phyloP scores from a whole-genome alignment of 2,329 filamentous ascomycete species.

The Epichloe gansuensis region DNA sequence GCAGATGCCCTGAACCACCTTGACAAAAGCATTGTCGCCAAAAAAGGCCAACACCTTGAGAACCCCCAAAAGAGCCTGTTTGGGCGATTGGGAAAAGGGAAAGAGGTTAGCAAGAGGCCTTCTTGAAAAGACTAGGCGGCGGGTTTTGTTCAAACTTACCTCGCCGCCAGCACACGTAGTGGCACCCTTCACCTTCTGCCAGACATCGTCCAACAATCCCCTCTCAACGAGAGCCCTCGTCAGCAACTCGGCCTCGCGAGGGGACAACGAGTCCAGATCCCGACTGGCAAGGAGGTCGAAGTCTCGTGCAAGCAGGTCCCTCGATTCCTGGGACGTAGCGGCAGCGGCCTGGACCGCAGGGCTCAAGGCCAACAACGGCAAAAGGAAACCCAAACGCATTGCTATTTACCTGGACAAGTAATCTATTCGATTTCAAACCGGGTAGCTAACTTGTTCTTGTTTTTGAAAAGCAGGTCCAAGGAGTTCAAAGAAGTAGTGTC shows the following conservation, averaged over 20 bases:
- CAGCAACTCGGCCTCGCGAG: neutral
- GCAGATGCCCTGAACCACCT: constrained; percentile 18
- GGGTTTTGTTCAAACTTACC: constrained; percentile 6
- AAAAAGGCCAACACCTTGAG: constrained; percentile 31
- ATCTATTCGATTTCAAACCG: neutral
- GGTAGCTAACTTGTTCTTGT: neutral
- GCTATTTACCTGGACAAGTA: neutral
- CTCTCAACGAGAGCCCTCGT: constrained; percentile 6
- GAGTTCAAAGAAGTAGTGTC: neutral
- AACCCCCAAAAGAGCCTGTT: constrained; percentile 15
- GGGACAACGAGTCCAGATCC: neutral
- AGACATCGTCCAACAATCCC: constrained; percentile 11
- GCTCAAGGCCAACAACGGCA: constrained; percentile 10
- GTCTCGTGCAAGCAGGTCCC: constrained; percentile 1
- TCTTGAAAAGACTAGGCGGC: neutral
- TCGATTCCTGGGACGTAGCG: neutral
- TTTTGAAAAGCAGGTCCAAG: too few species aligned
- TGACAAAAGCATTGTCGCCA: constrained; percentile 29
- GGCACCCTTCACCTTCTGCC: constrained; percentile 13
- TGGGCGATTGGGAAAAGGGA: neutral
- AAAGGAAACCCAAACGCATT: constrained; percentile 9
- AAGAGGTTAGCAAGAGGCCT: neutral
- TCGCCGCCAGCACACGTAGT: constrained; percentile 15
- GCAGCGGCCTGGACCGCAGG: constrained; percentile 2
- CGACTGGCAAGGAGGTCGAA: constrained; percentile 1